Evolutionary conservation across 1,139 yeast species (phyloP).

Genomic region (Suhomyces ambrosiae): DNA sequence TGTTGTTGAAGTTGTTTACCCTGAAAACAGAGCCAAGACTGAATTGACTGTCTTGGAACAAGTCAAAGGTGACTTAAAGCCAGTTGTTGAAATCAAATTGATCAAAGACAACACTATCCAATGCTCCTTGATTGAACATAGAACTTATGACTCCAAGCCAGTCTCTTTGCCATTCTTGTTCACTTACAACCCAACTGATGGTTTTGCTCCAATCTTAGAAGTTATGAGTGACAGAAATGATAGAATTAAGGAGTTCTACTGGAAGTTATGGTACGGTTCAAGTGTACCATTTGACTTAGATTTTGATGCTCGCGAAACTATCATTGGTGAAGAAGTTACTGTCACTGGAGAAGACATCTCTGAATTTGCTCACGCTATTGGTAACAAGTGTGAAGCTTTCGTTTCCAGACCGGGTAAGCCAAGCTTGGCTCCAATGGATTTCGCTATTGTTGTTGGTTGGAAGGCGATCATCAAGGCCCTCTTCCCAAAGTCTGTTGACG

Average conservation of each 20-base stretch:
- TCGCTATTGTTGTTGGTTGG: conserved; percentile 98
- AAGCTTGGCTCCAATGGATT: conserved; percentile 97
- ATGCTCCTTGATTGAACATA: conserved; percentile 80
- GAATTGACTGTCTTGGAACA: conserved; percentile 67
- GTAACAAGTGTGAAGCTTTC: conserved; percentile 95
- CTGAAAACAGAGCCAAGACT: conserved; percentile 54
- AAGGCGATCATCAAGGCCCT: conserved; percentile 95
- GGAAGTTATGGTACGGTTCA: conserved; percentile 95
- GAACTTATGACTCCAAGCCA: conserved; percentile 77
- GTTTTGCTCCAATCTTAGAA: conserved; percentile 93
- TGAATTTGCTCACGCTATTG: conserved; percentile 95
- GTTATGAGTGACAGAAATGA: conserved; percentile 87
- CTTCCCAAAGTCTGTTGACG: conserved; percentile 95
- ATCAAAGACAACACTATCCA: conserved; percentile 54
- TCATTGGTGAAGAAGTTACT: conserved; percentile 69
- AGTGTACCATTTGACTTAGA: conserved; percentile 55
- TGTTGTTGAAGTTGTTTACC: conserved; percentile 62
- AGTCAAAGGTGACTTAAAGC: conserved; percentile 69
- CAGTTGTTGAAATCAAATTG: conserved; percentile 66
- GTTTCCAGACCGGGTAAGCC: conserved; percentile 85
- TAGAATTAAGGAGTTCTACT: conserved; percentile 93
- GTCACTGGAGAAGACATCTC: conserved; percentile 79
- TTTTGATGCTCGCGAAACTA: conserved; percentile 68
- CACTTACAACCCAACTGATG: conserved; percentile 79
- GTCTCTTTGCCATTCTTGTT: conserved; percentile 77